A percentile compares a stretch with the other conserved stretches of the same genome.
These are phyloP conservation scores for Saccharomyces mikatae DNA, from an alignment of 805 yeast species.

Conservation along the genomic window DNA sequence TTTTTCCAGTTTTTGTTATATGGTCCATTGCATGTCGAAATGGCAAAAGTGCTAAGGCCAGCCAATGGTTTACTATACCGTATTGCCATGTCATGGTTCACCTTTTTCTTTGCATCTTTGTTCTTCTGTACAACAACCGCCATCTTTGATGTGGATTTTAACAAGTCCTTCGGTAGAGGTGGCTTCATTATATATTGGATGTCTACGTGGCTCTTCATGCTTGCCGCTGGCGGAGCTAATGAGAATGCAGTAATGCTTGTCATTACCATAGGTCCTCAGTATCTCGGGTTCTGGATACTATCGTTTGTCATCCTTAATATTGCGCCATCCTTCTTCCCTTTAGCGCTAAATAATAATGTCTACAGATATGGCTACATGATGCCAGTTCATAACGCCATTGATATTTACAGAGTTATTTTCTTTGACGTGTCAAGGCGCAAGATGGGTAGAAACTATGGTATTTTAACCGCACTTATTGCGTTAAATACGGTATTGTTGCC, in stretches of 20 bases:
- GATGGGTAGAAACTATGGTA: slow-evolving; percentile 54
- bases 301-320: slow-evolving; percentile 62
- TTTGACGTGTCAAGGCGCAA: slow-evolving; percentile 48
- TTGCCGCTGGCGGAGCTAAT: slow-evolving; percentile 69
- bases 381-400: slow-evolving; percentile 62
- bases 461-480: slow-evolving; percentile 53
- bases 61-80: slow-evolving; percentile 46
- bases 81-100: slow-evolving; percentile 37
- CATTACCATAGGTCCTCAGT: slow-evolving; percentile 51
- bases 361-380: slow-evolving; percentile 58
- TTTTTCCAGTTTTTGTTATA: slow-evolving; percentile 64
- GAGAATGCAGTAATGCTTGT: slow-evolving; percentile 53
- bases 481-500: slow-evolving; percentile 40
- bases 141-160: slow-evolving; percentile 59
- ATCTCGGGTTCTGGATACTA: slow-evolving; percentile 63
- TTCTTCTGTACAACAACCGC: slow-evolving; percentile 53
- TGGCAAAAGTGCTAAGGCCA: slow-evolving; percentile 40
- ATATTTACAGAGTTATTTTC: slow-evolving; percentile 51
- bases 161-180: slow-evolving; percentile 50
- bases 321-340: slow-evolving; percentile 59
- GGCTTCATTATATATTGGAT: slow-evolving; percentile 76
- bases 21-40: slow-evolving; percentile 42
- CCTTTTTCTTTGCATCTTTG: slow-evolving; percentile 51
- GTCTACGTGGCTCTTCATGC: slow-evolving; percentile 57
- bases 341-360: slow-evolving; percentile 47